A percentile compares a stretch with the other conserved stretches of the same genome.
Evolutionary conservation across 2,329 filamentous ascomycete genomes (phyloP).

Genomic region (Ascosphaera pollenicola): DNA sequence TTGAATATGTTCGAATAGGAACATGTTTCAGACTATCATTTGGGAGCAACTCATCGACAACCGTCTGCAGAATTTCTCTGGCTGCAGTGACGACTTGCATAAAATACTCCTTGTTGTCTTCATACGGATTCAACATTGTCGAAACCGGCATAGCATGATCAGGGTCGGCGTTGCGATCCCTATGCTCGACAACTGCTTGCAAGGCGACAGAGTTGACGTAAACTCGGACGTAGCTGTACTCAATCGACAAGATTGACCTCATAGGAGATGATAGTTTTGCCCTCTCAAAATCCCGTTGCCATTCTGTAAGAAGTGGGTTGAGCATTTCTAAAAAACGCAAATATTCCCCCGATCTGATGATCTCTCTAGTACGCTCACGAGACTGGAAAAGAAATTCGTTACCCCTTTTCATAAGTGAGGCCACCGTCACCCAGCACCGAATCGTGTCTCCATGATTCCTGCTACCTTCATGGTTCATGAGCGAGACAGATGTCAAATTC

Average conservation of each 20-base stretch:
- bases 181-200: constrained; percentile 30
- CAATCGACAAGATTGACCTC: constrained; percentile 29
- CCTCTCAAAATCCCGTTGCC: constrained; percentile 34
- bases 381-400: constrained; percentile 68
- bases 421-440: constrained; percentile 57
- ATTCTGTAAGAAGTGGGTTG: constrained; percentile 49
- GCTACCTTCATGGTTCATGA: constrained; percentile 6
- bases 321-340: constrained; percentile 55
- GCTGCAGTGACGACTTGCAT: constrained; percentile 31
- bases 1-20: constrained; percentile 34
- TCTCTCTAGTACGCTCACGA: constrained; percentile 54
- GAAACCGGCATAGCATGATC: constrained; percentile 5
- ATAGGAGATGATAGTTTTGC: constrained; percentile 28
- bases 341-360: constrained; percentile 63
- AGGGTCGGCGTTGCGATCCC: constrained; percentile 3
- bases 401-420: constrained; percentile 62
- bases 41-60: constrained; percentile 30
- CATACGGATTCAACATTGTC: constrained; percentile 6
- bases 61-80: constrained; percentile 28
- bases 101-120: constrained; percentile 30
- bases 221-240: constrained; percentile 26
- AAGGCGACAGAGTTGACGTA: constrained; percentile 27
- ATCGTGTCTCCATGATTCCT: constrained; percentile 14
- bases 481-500: constrained; percentile 7
- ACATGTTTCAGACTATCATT: constrained; percentile 30